Percentiles rank a stretch among this genome's conserved stretches.
Conservation (phyloP, 1,284 basidiomycete genomes). For the Mixia osmundae region DNA sequence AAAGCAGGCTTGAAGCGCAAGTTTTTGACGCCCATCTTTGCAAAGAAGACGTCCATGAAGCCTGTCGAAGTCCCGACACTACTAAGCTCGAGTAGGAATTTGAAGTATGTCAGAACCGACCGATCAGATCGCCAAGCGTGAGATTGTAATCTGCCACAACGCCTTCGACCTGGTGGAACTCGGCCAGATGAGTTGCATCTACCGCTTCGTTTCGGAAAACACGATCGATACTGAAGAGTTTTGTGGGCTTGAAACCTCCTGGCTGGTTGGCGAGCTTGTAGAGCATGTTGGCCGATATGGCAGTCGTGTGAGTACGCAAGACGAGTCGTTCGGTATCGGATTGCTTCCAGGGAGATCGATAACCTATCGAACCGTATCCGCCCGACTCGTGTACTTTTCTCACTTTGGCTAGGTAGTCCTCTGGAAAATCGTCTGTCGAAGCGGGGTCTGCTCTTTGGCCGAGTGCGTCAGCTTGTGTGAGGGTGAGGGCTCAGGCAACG, state of each 20-base stretch:
- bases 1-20: slow-evolving; percentile 94
- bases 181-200: slow-evolving; percentile 96
- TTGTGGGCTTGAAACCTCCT: slow-evolving; percentile 77
- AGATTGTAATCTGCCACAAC: slow-evolving; percentile 87
- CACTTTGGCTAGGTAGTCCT: slow-evolving; percentile 75
- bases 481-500: slow-evolving; percentile 5
- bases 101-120: slow-evolving; percentile 40
- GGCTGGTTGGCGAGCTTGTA: slow-evolving; percentile 58
- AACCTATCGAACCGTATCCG: slow-evolving; percentile 85
- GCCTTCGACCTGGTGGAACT: slow-evolving; percentile 99
- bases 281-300: slow-evolving; percentile 82
- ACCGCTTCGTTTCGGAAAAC: slow-evolving; percentile 98
- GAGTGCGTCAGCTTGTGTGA: background rate
- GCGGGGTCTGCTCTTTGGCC: slow-evolving; percentile 40
- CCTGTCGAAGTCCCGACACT: too few relatives aligned
- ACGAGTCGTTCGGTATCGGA: slow-evolving; percentile 79
- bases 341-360: slow-evolving; percentile 86
- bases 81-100: too few relatives aligned
- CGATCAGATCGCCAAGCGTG: slow-evolving; percentile 91
- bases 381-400: slow-evolving; percentile 55
- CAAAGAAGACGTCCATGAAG: slow-evolving; percentile 96
- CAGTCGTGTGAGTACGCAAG: slow-evolving; percentile 90
- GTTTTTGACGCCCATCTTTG: slow-evolving; percentile 59
- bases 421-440: slow-evolving; percentile 47
- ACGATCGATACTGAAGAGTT: slow-evolving; percentile 92